These are phyloP conservation scores for Chalaropsis ovoidea DNA, from an alignment of 2,329 filamentous ascomycete genomes.

Conservation along the genomic window DNA sequence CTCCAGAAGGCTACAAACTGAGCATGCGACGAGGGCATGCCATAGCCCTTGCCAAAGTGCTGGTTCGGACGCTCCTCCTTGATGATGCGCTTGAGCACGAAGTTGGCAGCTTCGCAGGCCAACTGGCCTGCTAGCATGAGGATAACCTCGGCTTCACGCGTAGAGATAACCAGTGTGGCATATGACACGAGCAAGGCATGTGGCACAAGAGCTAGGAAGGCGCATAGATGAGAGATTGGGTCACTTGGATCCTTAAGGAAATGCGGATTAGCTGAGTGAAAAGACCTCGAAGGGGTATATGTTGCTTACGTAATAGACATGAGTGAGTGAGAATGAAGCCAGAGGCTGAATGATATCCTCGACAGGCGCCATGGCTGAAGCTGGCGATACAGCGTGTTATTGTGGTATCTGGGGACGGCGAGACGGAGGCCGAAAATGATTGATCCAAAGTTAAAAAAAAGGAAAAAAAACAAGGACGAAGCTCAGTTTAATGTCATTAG, in stretches of 20 bases:
- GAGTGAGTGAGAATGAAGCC: conserved; percentile 84
- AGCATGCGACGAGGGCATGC: conserved; percentile 90
- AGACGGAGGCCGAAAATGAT: neutral
- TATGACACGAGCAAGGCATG: conserved; percentile 88
- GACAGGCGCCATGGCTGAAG: conserved; percentile 10
- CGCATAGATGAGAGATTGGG: conserved; percentile 73
- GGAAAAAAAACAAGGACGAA: too few species aligned
- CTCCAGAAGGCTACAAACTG: conserved; percentile 93
- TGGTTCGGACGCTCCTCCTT: conserved; percentile 80
- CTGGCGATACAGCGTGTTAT: neutral
- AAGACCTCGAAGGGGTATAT: conserved; percentile 30
- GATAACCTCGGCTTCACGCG: conserved; percentile 77
- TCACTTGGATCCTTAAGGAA: conserved; percentile 68
- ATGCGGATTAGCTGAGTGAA: conserved; percentile 10
- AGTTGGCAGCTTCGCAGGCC: conserved; percentile 84
- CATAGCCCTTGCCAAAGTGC: conserved; percentile 87
- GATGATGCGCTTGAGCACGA: conserved; percentile 76
- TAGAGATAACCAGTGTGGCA: conserved; percentile 78
- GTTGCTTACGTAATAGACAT: conserved; percentile 75
- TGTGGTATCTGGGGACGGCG: neutral
- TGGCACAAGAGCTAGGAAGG: conserved; percentile 87
- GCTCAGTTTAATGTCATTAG: too few species aligned
- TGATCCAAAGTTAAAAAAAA: too few species aligned
- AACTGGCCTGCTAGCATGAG: conserved; percentile 90
- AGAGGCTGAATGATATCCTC: conserved; percentile 40